Evolutionary conservation across 1,139 yeast species (phyloP).

Genomic region (Protomyces inundatus): DNA sequence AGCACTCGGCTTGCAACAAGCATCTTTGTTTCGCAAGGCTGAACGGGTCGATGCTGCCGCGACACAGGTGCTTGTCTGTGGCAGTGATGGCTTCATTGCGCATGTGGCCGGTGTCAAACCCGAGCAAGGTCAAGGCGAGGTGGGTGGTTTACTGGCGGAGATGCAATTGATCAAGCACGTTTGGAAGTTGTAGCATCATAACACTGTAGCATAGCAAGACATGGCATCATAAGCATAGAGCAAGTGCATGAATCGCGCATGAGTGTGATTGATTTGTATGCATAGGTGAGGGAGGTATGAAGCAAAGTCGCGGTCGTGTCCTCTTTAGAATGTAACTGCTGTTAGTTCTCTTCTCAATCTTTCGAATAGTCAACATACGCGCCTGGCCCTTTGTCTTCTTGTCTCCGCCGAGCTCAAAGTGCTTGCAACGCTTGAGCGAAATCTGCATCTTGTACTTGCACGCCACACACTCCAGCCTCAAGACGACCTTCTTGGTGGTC

Average conservation of each 20-base stretch:
- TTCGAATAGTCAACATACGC: conserved; percentile 21
- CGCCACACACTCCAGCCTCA: conserved; percentile 96
- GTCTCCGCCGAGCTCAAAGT: conserved; percentile 99
- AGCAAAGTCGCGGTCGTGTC: background rate
- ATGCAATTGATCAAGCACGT: conserved; percentile 36
- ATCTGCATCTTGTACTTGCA: conserved; percentile 99
- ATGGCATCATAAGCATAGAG: background rate
- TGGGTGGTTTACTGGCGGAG: conserved; percentile 24
- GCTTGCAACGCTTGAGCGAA: conserved; percentile 99
- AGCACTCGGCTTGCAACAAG: background rate
- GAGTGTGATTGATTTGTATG: background rate
- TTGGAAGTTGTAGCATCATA: conserved; percentile 16
- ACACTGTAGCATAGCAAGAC: no score
- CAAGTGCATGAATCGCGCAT: background rate
- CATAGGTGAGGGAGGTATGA: background rate
- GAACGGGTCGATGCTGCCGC: background rate
- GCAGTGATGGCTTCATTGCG: conserved; percentile 27
- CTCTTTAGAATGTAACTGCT: background rate
- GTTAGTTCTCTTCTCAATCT: background rate
- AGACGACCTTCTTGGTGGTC: conserved; percentile 99
- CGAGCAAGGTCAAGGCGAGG: conserved; percentile 23
- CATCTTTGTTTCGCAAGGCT: background rate
- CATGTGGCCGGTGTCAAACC: conserved; percentile 25
- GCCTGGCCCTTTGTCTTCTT: conserved; percentile 75
- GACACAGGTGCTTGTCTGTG: conserved; percentile 22